Evolutionary conservation across 2,329 filamentous ascomycete species (phyloP).

Genomic region (Cryphonectria radicalis): DNA sequence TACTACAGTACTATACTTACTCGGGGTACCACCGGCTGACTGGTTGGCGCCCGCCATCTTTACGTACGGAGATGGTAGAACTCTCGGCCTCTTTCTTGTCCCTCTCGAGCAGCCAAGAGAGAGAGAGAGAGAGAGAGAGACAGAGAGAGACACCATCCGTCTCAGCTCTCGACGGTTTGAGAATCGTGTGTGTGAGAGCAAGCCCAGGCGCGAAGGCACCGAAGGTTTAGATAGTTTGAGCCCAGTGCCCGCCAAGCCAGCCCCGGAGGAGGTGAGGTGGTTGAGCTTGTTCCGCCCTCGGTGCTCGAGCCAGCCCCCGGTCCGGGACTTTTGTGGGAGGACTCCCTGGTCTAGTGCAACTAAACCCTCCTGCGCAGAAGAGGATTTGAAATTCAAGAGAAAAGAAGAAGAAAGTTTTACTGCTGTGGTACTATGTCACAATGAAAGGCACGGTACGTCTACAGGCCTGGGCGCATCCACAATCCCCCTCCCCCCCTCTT

Average conservation of each 20-base stretch:
- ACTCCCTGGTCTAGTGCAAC: neutral
- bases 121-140: neutral
- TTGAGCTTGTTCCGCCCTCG: neutral
- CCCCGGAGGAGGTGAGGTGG: neutral
- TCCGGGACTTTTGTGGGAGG: neutral
- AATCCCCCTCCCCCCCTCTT: neutral
- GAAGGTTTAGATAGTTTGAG: neutral
- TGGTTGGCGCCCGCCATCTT: neutral
- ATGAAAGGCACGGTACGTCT: neutral
- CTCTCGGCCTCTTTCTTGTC: neutral
- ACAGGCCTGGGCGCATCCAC: neutral
- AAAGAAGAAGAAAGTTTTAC: neutral
- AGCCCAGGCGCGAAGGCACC: neutral
- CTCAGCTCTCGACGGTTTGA: neutral
- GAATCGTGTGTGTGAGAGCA: neutral
- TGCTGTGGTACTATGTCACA: neutral
- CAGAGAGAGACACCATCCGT: neutral
- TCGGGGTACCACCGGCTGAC: neutral
- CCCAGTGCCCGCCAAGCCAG: neutral
- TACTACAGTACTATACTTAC: neutral
- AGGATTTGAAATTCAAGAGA: neutral
- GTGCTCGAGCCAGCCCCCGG: neutral
- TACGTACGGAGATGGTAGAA: neutral
- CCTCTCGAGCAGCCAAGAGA: neutral
- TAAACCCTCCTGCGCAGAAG: too few species aligned